Evolutionary conservation across 768 basidiomycete genomes (phyloP), one percentile per base, ranked within the genome.

Genomic region (Naganishia vaughanmartiniae): DNA sequence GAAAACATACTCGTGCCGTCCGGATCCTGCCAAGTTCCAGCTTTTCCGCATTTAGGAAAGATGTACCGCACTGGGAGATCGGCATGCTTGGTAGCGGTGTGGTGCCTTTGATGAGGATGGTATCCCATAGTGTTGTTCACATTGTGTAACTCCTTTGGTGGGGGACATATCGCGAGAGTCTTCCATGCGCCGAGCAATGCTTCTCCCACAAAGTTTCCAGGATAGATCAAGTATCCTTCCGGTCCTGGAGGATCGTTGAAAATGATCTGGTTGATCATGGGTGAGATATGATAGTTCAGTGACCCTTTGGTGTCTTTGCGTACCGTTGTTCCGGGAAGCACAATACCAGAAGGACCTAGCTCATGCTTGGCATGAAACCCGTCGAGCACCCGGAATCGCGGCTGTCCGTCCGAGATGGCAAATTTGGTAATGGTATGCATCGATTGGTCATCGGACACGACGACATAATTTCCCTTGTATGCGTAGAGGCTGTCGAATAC

Each of bases 201-300:
- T 57, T 71, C 70, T 21, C 65, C 36, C 17, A 66, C n/a, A 55
- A 71, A 66, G 55, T 71, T 71, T 15, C 24, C 46, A 33, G 42
- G 51, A 28, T 54, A 66, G 51, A 54, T 45, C 67, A 70, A 65
- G 48, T 53, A 70, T 10, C 46, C 54, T 21, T 58, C 68, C 36
- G 36, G 53, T 14, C 70, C 70, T 14, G 65, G 70, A 15, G 65
- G 70, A 34, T 71, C 70, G 34, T 71, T 71, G 65, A 71, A 66
- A 26, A 71, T 71, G 53, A 71, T 66, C 69, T 70, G 63, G 4
- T 31, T n/a, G 39, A 7, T 10, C 54, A 56, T 42, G 53, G 42
- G 17, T 10, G 54, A 26, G 4, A 11, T 4, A 6, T 57, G 17
- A 31, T 30, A 36, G 36, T 57, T 21, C 56, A 57, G 30, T 19